Percentiles rank a stretch among this genome's conserved stretches.
Conservation (phyloP, 192 early-diverging fungal genomes). For the Linnemannia hyalina region DNA sequence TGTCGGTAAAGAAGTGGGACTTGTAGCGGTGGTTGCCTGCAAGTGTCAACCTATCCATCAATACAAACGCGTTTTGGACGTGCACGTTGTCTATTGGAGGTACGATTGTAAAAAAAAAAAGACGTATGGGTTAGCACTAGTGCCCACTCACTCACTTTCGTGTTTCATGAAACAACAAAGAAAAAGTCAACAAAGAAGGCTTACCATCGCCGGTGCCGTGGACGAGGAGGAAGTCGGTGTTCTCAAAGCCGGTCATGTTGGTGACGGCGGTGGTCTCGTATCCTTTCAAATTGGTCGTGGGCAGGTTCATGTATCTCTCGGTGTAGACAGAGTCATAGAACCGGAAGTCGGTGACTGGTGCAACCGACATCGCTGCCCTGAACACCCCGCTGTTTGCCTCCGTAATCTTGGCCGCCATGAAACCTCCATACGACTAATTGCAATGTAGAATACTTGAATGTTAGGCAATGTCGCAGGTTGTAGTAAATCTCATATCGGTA, state of each 20-base stretch:
- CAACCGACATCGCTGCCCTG: constrained; percentile 90
- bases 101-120: not conserved
- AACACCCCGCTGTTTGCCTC: constrained; percentile 89
- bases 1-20: constrained; percentile 92
- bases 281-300: constrained; percentile 79
- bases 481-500: not conserved
- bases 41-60: constrained; percentile 83
- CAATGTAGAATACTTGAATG: not conserved
- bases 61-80: constrained; percentile 88
- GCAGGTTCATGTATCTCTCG: constrained; percentile 96
- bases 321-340: constrained; percentile 94
- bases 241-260: constrained; percentile 86
- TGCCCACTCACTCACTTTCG: not conserved
- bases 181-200: constrained; percentile 4
- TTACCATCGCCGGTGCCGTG: constrained; percentile 92
- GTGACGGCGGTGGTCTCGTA: constrained; percentile 83
- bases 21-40: constrained; percentile 82
- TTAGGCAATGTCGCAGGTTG: not conserved
- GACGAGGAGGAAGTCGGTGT: constrained; percentile 83
- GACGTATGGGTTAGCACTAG: not conserved
- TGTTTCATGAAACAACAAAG: not conserved
- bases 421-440: constrained; percentile 91
- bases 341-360: constrained; percentile 91
- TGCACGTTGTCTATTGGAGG: constrained; percentile 75
- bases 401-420: constrained; percentile 84